Percentiles rank a stretch among this genome's conserved stretches.
These are phyloP conservation scores for Hypoxylon sp. DNA, from an alignment of 2,329 filamentous ascomycete genomes.

Conservation along the genomic window DNA sequence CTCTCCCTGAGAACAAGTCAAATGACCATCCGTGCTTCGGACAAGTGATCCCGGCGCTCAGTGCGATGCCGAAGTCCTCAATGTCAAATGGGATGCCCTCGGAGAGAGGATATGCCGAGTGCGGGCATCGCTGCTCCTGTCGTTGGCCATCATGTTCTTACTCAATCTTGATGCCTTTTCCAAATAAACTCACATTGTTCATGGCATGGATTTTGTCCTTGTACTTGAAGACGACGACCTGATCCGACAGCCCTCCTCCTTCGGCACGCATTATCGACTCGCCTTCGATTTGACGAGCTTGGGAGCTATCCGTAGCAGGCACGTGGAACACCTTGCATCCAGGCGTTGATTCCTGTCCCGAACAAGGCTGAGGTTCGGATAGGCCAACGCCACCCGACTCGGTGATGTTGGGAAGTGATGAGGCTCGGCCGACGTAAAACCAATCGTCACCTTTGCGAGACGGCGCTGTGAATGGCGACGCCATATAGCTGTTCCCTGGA, in stretches of 20 bases:
- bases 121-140: conserved; percentile 66
- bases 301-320: conserved; percentile 50
- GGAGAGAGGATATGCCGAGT: conserved; percentile 71
- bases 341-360: conserved; percentile 49
- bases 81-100: conserved; percentile 72
- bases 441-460: conserved; percentile 50
- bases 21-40: conserved; percentile 77
- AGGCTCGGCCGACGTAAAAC: conserved; percentile 63
- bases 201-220: conserved; percentile 70
- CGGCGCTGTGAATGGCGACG: conserved; percentile 26
- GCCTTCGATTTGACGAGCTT: conserved; percentile 48
- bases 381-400: conserved; percentile 50
- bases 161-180: not conserved
- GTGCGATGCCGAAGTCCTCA: conserved; percentile 72
- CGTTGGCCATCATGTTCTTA: conserved; percentile 21
- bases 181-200: conserved; percentile 65
- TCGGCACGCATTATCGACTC: conserved; percentile 44
- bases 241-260: conserved; percentile 55
- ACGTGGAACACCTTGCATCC: conserved; percentile 68
- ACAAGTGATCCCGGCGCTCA: conserved; percentile 70
- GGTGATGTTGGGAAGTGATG: conserved; percentile 62
- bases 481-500: conserved; percentile 1
- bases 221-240: conserved; percentile 72
- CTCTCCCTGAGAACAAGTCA: conserved; percentile 68
- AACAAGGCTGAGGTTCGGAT: conserved; percentile 50